Conservation (phyloP, 371 early-diverging fungal species). For the Lichtheimia corymbifera region DNA sequence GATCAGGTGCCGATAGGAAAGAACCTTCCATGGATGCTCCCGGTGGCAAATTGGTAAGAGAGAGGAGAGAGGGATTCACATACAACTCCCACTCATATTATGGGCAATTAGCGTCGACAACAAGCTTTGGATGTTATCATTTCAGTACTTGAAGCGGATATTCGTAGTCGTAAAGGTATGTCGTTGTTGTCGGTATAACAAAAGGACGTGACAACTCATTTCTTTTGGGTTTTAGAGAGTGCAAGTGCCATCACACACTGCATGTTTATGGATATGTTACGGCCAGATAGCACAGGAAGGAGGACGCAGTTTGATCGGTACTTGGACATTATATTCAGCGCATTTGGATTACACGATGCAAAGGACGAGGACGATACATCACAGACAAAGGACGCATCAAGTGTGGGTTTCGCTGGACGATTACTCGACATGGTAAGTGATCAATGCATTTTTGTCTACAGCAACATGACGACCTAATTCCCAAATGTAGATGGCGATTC, state of each 20-base stretch:
- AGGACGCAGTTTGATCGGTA: constrained; percentile 21
- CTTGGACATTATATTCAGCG: constrained; percentile 19
- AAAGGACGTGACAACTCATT: neutral
- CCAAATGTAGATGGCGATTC: constrained; percentile 11
- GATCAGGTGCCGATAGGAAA: neutral
- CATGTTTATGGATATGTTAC: constrained; percentile 7
- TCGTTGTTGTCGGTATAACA: neutral
- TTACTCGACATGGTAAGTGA: constrained; percentile 21
- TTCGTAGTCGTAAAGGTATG: constrained; percentile 14
- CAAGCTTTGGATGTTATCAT: constrained; percentile 15
- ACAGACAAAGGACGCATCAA: neutral
- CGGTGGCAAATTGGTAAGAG: constrained; percentile 10
- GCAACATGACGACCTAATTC: too few relatives aligned
- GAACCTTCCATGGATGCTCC: constrained; percentile 9
- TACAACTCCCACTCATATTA: neutral
- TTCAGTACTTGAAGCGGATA: constrained; percentile 15
- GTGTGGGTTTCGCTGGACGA: constrained; percentile 16
- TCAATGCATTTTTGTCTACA: neutral
- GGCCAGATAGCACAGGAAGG: constrained; percentile 14
- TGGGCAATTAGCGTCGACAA: constrained; percentile 13
- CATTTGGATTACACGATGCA: constrained; percentile 8
- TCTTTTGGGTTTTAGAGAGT: neutral
- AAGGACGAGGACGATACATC: neutral
- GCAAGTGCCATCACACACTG: constrained; percentile 7
- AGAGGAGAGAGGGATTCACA: neutral